Percentiles rank a stretch among this genome's conserved stretches.
These are phyloP conservation scores for Hibiscus trionum DNA, from an alignment of 345 rosid genomes.

Conservation along the genomic window DNA sequence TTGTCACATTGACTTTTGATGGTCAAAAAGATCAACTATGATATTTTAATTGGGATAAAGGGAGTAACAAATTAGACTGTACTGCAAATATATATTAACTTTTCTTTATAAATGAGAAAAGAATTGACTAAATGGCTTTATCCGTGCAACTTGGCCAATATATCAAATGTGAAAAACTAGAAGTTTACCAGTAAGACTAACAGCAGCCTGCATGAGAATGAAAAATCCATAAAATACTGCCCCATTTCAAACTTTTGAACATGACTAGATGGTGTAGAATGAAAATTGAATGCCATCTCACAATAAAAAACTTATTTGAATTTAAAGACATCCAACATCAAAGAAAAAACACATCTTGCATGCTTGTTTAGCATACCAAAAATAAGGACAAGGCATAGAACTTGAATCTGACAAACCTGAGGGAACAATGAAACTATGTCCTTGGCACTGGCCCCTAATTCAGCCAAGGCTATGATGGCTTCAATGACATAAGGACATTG, in stretches of 20 bases:
- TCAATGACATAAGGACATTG: slow-evolving; percentile 80
- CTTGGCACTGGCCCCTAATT: slow-evolving; percentile 79
- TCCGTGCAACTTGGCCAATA: background rate
- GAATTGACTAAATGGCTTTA: background rate
- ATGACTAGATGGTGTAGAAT: background rate
- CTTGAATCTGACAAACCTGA: slow-evolving; percentile 49
- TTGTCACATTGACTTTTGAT: too few species aligned
- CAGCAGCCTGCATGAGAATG: background rate
- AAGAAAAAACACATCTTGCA: background rate
- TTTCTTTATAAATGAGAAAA: background rate
- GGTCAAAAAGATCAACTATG: too few species aligned
- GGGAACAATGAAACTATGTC: slow-evolving; percentile 68
- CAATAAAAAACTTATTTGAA: background rate
- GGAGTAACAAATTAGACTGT: background rate
- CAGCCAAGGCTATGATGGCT: slow-evolving; percentile 86
- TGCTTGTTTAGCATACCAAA: background rate
- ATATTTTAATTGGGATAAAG: too few species aligned
- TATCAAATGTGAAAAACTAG: background rate
- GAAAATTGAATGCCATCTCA: background rate
- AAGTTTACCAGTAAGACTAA: background rate
- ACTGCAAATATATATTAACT: background rate
- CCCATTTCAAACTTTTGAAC: background rate
- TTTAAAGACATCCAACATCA: background rate
- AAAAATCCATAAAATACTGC: background rate
- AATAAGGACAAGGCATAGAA: background rate